Percentiles rank a stretch among this genome's conserved stretches.
These are phyloP conservation scores for Wickerhamomyces sp. DNA, from an alignment of 1,139 yeast genomes.

Conservation along the genomic window DNA sequence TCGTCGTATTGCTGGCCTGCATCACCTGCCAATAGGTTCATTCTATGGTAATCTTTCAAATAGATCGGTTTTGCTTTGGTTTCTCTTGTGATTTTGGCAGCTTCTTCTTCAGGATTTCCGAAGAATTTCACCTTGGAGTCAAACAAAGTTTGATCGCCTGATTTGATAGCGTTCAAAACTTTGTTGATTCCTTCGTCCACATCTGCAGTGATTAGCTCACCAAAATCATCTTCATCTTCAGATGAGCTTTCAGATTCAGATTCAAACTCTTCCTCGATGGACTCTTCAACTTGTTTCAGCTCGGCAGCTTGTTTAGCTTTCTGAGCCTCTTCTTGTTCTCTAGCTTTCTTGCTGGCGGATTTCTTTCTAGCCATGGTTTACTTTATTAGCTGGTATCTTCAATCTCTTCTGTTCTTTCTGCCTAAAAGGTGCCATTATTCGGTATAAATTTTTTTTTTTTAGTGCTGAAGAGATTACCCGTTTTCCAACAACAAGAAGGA, in stretches of 20 bases:
- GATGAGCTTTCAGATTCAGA: slow-evolving; percentile 24
- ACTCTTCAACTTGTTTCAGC: slow-evolving; percentile 10
- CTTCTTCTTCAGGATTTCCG: slow-evolving; percentile 45
- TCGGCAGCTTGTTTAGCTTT: slow-evolving; percentile 13
- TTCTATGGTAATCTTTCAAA: slow-evolving; percentile 88
- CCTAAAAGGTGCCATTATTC: too few species aligned
- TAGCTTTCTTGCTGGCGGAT: slow-evolving; percentile 77
- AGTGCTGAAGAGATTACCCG: too few species aligned
- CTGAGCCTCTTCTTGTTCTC: slow-evolving; percentile 37
- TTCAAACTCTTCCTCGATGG: slow-evolving; percentile 23
- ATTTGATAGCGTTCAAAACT: slow-evolving; percentile 65
- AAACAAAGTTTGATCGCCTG: slow-evolving; percentile 58
- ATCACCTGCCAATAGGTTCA: slow-evolving; percentile 62
- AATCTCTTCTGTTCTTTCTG: too few species aligned
- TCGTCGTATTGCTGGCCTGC: slow-evolving; percentile 48
- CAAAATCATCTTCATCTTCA: slow-evolving; percentile 92
- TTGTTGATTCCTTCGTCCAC: slow-evolving; percentile 75
- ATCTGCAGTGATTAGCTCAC: slow-evolving; percentile 80
- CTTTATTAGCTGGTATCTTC: too few species aligned
- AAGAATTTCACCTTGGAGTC: slow-evolving; percentile 70
- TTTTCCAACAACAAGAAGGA: too few species aligned
- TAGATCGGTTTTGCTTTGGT: slow-evolving; percentile 71
- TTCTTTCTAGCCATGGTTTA: slow-evolving; percentile 84
- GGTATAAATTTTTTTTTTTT: too few species aligned
- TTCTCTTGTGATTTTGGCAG: slow-evolving; percentile 25